Evolutionary conservation across 2,329 filamentous ascomycete species (phyloP), one percentile per base, ranked within the genome.

Genomic region (Aureobasidium lini): DNA sequence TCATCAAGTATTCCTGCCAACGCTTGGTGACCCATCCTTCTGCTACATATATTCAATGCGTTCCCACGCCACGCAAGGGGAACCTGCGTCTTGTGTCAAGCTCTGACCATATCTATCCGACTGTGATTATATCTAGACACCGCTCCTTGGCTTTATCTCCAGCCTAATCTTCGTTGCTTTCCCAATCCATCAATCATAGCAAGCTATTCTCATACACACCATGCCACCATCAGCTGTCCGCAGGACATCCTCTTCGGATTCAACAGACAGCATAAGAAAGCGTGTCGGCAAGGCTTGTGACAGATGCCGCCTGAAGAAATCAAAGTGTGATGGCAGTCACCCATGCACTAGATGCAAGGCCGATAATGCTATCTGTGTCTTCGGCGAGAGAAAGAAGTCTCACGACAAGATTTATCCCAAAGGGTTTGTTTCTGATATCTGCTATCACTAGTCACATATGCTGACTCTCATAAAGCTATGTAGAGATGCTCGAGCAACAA

Each of bases 391-490:
- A 59, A 86, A 85, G 70, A 85, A 85, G 75, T 80, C 81, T 6
- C 82, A 85, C 66, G 84, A 86, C 71, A 86, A 85, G 70, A 80
- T 85, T 48, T 85, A 86, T 69, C 84, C 84, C n/a, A 86, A 85
- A 73, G 84, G 84, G 79, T 86, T 68, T 43, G 44, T 34, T 4
- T 49, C 54, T 29, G 4, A 11, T 11, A 2, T 18, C 13, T 59
- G 50, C 28, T 15, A 11, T 34, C 3, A 6, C 7, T 32, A 47
- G 60, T 40, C 43, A 42, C 18, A 60, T 18, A 66, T 6, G 31
- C 62, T 46, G 6, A 49, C 11, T 9, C 43, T 46, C 13, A 60
- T 18, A 34, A 31, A 84, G 82, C 64, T 84, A 84, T 62, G 83
- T 86, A 32, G 84, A 86, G 70, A 84, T 85, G 82, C 78, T 86